Conservation (phyloP, 306 rosid genomes). For the Cajanus cajan region DNA sequence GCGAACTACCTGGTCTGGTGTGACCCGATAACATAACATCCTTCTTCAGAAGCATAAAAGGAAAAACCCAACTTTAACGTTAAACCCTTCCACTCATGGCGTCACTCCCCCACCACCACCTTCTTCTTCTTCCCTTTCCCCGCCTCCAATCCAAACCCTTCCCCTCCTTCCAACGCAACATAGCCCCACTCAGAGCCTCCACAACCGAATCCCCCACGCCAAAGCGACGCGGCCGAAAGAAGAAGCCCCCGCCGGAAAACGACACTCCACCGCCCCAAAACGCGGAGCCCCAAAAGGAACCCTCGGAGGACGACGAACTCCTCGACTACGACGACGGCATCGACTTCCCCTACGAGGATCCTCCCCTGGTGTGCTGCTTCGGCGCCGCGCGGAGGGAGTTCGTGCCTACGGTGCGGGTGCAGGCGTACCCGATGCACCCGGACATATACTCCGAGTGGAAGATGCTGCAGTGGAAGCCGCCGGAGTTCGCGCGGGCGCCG, state of each 20-base stretch:
- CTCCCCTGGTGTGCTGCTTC: conserved; percentile 84
- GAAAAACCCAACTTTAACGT: conserved; percentile 25
- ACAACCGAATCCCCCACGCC: conserved; percentile 44
- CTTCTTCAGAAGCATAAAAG: background rate
- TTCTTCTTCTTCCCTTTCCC: conserved; percentile 31
- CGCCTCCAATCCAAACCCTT: conserved; percentile 1
- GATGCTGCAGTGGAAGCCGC: conserved; percentile 97
- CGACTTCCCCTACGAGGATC: conserved; percentile 63
- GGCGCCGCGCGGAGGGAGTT: conserved; percentile 83
- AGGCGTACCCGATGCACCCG: conserved; percentile 69
- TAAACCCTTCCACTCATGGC: conserved; percentile 51
- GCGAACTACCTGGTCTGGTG: background rate
- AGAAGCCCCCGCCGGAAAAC: conserved; percentile 28
- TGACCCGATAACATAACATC: conserved; percentile 25
- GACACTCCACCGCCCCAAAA: conserved; percentile 31
- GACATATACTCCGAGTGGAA: conserved; percentile 90
- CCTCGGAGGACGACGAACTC: background rate
- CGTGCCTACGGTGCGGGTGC: conserved; percentile 79
- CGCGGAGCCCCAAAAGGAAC: background rate
- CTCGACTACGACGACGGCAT: conserved; percentile 70
- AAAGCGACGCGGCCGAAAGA: conserved; percentile 67
- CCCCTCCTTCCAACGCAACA: background rate
- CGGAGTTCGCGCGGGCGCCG: conserved; percentile 82
- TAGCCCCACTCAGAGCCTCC: conserved; percentile 36
- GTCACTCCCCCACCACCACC: conserved; percentile 24